Evolutionary conservation across 2,329 filamentous ascomycete species (phyloP).

Genomic region (Cyphellophora attinorum): DNA sequence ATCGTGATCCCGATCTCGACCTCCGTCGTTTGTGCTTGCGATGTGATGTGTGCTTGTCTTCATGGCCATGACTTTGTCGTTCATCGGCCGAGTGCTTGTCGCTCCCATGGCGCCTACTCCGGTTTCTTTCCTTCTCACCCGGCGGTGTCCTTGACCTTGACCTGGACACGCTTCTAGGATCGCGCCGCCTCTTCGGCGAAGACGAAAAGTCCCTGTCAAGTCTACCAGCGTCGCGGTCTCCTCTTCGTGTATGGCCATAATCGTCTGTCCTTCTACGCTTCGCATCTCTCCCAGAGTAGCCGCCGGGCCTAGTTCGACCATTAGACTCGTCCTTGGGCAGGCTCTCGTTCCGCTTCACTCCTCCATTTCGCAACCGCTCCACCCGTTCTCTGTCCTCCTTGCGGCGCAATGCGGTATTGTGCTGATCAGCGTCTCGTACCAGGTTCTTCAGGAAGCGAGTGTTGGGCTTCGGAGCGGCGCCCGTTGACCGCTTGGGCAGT

Average conservation of each 20-base stretch:
- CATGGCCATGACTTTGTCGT: background rate
- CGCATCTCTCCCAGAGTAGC: too few species aligned
- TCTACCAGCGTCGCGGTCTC: slow-evolving; percentile 8
- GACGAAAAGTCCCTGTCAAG: too few species aligned
- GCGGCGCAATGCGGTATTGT: slow-evolving; percentile 78
- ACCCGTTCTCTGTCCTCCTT: slow-evolving; percentile 74
- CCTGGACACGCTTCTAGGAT: background rate
- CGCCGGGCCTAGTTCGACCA: too few species aligned
- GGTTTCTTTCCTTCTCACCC: background rate
- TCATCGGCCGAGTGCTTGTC: too few species aligned
- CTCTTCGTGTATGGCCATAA: slow-evolving; percentile 8
- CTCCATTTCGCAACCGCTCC: slow-evolving; percentile 56
- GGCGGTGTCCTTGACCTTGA: background rate
- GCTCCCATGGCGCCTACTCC: background rate
- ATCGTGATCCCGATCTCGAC: slow-evolving; percentile 17
- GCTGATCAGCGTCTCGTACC: slow-evolving; percentile 75
- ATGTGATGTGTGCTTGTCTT: background rate
- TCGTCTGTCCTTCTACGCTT: slow-evolving; percentile 22
- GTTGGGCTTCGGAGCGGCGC: slow-evolving; percentile 74
- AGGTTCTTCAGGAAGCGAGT: slow-evolving; percentile 82
- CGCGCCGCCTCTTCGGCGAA: background rate
- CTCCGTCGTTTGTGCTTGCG: slow-evolving; percentile 1
- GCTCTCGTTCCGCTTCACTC: slow-evolving; percentile 32
- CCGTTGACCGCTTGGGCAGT: slow-evolving; percentile 47
- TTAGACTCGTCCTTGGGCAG: too few species aligned